Base-by-base conservation (phyloP, 2,329 filamentous ascomycete genomes). In the Venturia effusa region DNA sequence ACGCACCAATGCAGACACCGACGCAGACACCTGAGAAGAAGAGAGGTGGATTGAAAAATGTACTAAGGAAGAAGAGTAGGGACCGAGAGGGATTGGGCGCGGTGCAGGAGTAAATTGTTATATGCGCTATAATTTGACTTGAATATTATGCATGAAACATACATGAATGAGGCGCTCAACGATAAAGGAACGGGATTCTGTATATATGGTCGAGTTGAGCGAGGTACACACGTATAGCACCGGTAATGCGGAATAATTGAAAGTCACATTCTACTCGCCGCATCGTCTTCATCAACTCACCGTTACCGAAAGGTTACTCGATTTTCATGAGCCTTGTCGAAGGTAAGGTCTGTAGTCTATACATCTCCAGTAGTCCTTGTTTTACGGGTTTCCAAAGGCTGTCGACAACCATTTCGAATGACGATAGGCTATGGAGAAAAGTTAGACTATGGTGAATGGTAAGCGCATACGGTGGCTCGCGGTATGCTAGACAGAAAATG, bases 41-140 rank as follows among this genome's bases (percentile, higher is more conserved):
- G 61, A 51, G 32, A 13, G 7, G 17, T 10, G 32, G 45, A 19
- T 41, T 63, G 32, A 63, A 34, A 48, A 63, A 63, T 43, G 51
- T 63, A 27, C 17, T 63, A 13, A 54, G 51, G 22, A 63, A 41
- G 43, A 62, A 62, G 41, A 62, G 60, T 37, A 57, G 51, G 22
- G 51, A 57, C 13, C 27, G 27, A 10, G 51, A 57, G 3, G 51
- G 30, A 22, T 57, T 57, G 51, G 51, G 51, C 2, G 15, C 51
- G 27, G 51, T 57, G 13, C 27, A 34, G 51, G 51, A 57, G n/a
- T 57, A 34, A 24, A 8, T n/a, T n/a, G n/a, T 57, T 10, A 3
- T 27, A 17, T 17, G 43, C 37, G 37, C 15, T 11, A 39, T 11
- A 11, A 39, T 8, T 39, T 39, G 37, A 39, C 15, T 8, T 39